Conservation (phyloP, 495 filamentous ascomycete genomes). For the Neurospora tetraspora region DNA sequence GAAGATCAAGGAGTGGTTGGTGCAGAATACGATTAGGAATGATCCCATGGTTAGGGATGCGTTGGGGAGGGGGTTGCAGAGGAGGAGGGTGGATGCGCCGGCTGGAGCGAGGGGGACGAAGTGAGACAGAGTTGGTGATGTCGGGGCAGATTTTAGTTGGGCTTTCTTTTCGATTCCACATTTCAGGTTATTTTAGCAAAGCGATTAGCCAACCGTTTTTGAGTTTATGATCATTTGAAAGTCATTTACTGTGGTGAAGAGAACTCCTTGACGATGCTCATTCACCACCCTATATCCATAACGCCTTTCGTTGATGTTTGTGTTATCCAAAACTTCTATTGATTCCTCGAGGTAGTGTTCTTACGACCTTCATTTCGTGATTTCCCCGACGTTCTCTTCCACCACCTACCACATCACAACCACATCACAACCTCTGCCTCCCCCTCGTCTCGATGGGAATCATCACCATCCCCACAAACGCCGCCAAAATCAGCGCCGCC, state of each 20-base stretch:
- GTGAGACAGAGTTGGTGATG: conserved; percentile 9
- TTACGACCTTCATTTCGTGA: not conserved
- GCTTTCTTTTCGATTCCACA: not conserved
- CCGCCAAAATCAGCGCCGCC: conserved; percentile 57
- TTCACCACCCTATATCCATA: not conserved
- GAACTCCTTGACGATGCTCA: not conserved
- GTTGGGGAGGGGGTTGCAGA: conserved; percentile 50
- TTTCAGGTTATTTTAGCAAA: not conserved
- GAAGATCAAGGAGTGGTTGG: conserved; percentile 67
- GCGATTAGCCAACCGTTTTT: not conserved
- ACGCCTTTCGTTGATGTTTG: not conserved
- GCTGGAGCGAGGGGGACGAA: conserved; percentile 44
- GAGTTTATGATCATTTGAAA: not conserved
- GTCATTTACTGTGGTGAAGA: not conserved
- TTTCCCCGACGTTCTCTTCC: not conserved
- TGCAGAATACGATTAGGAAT: conserved; percentile 59
- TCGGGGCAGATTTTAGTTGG: not conserved
- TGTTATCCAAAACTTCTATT: not conserved
- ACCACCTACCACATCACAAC: not conserved
- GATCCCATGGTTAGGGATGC: conserved; percentile 72
- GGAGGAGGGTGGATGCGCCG: conserved; percentile 46
- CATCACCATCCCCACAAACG: conserved; percentile 50
- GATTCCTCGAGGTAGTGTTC: not conserved
- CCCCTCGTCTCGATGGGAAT: conserved; percentile 70
- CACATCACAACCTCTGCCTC: conserved; percentile 50